These are phyloP conservation scores for Rhazya stricta DNA, from an alignment of 257 asterid genomes.

Conservation along the genomic window DNA sequence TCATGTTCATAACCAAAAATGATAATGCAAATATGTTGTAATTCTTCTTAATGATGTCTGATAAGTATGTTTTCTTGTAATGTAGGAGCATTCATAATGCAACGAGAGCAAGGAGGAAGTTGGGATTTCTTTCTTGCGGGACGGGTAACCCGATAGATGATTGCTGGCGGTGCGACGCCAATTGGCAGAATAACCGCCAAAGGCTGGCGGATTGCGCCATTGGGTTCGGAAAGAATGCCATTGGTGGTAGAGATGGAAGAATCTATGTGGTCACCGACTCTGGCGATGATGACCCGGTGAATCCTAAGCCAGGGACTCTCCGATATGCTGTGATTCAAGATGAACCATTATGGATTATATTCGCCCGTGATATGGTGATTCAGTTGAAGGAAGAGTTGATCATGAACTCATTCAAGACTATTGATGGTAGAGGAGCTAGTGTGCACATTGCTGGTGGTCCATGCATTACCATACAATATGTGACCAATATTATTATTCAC, in stretches of 20 bases:
- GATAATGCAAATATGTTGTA: background rate
- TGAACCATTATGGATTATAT: constrained; percentile 72
- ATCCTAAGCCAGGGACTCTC: constrained; percentile 70
- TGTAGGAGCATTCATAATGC: constrained; percentile 53
- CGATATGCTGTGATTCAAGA: constrained; percentile 61
- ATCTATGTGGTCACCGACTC: constrained; percentile 64
- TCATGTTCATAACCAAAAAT: background rate
- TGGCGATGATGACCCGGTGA: constrained; percentile 41
- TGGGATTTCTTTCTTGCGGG: constrained; percentile 61
- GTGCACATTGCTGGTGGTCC: constrained; percentile 84
- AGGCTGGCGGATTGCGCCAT: constrained; percentile 67
- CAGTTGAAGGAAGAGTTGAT: constrained; percentile 68
- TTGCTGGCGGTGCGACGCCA: constrained; percentile 73
- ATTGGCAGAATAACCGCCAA: constrained; percentile 67
- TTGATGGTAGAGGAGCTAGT: constrained; percentile 77
- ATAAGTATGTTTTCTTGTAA: constrained; percentile 15
- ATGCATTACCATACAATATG: constrained; percentile 69
- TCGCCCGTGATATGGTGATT: constrained; percentile 72
- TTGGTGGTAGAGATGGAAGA: constrained; percentile 61
- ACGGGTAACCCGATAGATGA: constrained; percentile 83
- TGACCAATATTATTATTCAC: constrained; percentile 67
- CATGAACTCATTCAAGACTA: constrained; percentile 80
- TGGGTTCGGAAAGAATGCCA: constrained; percentile 72
- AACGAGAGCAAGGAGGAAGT: constrained; percentile 57
- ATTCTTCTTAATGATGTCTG: constrained; percentile 1